Conservation (phyloP, 306 rosid genomes). For the Vicia villosa region DNA sequence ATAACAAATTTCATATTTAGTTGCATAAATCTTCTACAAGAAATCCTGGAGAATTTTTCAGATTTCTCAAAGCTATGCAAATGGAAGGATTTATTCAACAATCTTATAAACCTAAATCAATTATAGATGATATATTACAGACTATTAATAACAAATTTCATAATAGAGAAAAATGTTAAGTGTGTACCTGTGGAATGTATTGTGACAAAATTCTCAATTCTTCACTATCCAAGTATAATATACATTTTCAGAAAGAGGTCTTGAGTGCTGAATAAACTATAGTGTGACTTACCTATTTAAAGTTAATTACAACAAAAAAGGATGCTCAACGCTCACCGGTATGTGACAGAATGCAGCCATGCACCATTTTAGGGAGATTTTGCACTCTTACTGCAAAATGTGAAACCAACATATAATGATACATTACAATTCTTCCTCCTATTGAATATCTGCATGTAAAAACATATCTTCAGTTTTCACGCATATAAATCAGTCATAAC, state of each 20-base stretch:
- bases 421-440: conserved; percentile 24
- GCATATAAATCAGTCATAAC: background rate
- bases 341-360: background rate
- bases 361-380: conserved; percentile 10
- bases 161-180: no score
- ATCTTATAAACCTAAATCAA: no score
- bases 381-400: conserved; percentile 20
- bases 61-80: no score
- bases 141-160: no score
- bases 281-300: conserved; percentile 1
- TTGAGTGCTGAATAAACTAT: background rate
- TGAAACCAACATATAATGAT: conserved; percentile 20
- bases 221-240: conserved; percentile 27
- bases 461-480: conserved; percentile 14
- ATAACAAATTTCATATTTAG: no score
- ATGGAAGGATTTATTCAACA: no score
- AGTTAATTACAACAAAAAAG: conserved; percentile 15
- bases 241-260: background rate
- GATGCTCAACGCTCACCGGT: conserved; percentile 7
- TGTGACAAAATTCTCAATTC: conserved; percentile 8
- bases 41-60: no score
- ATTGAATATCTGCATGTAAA: conserved; percentile 33
- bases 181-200: background rate
- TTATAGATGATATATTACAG: no score
- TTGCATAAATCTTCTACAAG: no score